A percentile compares a stretch with the other conserved stretches of the same genome.
phyloP scores from a whole-genome alignment of 352 stramenopile genomes.

The Lagenidium giganteum region DNA sequence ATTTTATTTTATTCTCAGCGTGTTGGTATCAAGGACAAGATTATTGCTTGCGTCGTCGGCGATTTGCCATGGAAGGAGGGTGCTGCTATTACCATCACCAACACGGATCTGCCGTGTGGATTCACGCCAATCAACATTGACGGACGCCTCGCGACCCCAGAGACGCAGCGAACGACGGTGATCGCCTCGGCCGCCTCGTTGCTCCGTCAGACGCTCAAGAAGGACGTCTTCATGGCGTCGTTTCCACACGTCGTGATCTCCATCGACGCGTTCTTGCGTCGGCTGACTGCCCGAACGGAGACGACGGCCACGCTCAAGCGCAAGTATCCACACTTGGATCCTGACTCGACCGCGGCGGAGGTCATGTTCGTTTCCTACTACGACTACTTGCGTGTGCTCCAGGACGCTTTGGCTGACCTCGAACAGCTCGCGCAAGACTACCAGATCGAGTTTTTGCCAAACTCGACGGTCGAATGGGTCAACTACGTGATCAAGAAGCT shows the following conservation, averaged over 20 bases:
- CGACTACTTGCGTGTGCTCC: constrained; percentile 48
- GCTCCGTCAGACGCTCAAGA: constrained; percentile 46
- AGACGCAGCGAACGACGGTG: constrained; percentile 46
- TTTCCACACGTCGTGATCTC: constrained; percentile 51
- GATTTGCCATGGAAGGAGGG: constrained; percentile 33
- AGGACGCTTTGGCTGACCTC: constrained; percentile 34
- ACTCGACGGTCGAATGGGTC: constrained; percentile 43
- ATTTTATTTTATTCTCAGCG: constrained; percentile 13
- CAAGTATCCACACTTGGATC: constrained; percentile 42
- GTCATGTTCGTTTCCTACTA: constrained; percentile 44
- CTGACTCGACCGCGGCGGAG: constrained; percentile 8
- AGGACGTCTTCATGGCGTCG: constrained; percentile 35
- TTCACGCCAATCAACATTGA: constrained; percentile 59
- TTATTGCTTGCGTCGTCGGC: constrained; percentile 56
- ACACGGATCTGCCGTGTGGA: constrained; percentile 43
- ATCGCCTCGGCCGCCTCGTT: constrained; percentile 52
- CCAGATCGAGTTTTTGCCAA: constrained; percentile 34
- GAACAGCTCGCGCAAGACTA: constrained; percentile 56
- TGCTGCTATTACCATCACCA: constrained; percentile 18
- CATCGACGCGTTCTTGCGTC: constrained; percentile 47
- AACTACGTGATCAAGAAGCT: constrained; percentile 64
- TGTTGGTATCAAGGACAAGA: constrained; percentile 69
- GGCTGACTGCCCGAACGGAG: constrained; percentile 25
- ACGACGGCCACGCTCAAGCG: constrained; percentile 35
- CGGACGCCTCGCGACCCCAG: constrained; percentile 26